A percentile compares a stretch with the other conserved stretches of the same genome.
phyloP scores from a whole-genome alignment of 1,284 basidiomycete species.

The Cerrena zonata region DNA sequence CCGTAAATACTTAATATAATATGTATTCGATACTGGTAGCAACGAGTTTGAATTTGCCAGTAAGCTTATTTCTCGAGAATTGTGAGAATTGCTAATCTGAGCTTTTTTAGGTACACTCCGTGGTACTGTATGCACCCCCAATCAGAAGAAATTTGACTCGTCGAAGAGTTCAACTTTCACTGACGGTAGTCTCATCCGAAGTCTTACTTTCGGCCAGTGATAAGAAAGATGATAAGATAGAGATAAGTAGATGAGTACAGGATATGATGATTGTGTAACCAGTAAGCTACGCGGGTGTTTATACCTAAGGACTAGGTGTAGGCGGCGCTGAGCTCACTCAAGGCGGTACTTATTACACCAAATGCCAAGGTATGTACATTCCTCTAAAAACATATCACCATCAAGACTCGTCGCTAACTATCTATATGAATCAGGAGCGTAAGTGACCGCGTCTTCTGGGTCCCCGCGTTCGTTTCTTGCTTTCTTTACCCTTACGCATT shows the following conservation, averaged over 20 bases:
- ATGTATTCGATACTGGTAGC: conserved; percentile 54
- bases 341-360: conserved; percentile 46
- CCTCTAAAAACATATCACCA: no score
- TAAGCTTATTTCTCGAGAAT: conserved; percentile 17
- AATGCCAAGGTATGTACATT: conserved; percentile 42
- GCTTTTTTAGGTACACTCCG: conserved; percentile 37
- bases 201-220: conserved; percentile 45
- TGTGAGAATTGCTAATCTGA: background rate
- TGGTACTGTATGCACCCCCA: conserved; percentile 35
- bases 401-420: no score
- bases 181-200: conserved; percentile 33
- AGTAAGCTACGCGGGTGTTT: conserved; percentile 48
- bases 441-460: no score
- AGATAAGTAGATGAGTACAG: no score
- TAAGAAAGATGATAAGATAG: no score
- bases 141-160: conserved; percentile 43
- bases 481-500: no score
- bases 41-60: conserved; percentile 45
- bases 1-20: conserved; percentile 43
- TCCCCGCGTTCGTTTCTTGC: no score
- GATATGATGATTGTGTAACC: no score
- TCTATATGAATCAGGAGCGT: no score
- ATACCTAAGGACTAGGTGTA: conserved; percentile 42
- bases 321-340: conserved; percentile 50
- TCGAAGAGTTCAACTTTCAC: conserved; percentile 46